Base-by-base conservation (phyloP, 495 filamentous ascomycete species). In the Lophiotrema nucula region DNA sequence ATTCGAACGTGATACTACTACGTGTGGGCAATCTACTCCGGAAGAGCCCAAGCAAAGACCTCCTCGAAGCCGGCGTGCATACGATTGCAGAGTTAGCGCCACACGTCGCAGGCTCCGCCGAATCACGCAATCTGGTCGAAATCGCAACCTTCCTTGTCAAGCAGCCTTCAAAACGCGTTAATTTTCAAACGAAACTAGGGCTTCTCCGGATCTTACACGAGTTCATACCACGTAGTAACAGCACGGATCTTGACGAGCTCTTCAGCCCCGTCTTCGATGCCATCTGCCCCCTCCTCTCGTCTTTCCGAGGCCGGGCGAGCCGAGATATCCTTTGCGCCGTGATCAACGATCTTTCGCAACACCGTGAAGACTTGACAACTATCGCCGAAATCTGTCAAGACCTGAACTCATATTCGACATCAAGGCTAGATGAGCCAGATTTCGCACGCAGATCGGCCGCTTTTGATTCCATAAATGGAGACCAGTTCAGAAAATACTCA, bases 151-250 rank as follows among this genome's bases (percentile, higher is more conserved):
- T 88, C 72, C 79, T 98, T 25, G 81, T 98, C 13, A 82, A 86
- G 46, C 90, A 97, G 64, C 91, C 93, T 16, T 79, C 85, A 15
- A 83, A 86, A 43, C 79, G 85, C 58, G 89, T 98, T 28, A 89
- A 79, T 56, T 88, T 89, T 1, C 89, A 82, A 70, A 88, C 85
- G 1, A 98, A 98, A 72, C 83, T 85, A 19, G 84, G 86, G 22
- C 75, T 97, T 19, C 72, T 98, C 50, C 75, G 81, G 27, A 87
- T 87, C 39, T 65, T 95, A 16, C 79, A 90, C 61, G 83, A 87
- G 63, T 90, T 95, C 67, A 75, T 92, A 28, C 83, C 83, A 13
- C 68, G 88, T 1, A 82, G 78, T 53, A 69, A 81, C 43, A 71
- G 79, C 25, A 72, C 82, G 39, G 75, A 83, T 50, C 74, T 85